Base-by-base conservation (phyloP, 306 rosid species). In the Rosa persica region DNA sequence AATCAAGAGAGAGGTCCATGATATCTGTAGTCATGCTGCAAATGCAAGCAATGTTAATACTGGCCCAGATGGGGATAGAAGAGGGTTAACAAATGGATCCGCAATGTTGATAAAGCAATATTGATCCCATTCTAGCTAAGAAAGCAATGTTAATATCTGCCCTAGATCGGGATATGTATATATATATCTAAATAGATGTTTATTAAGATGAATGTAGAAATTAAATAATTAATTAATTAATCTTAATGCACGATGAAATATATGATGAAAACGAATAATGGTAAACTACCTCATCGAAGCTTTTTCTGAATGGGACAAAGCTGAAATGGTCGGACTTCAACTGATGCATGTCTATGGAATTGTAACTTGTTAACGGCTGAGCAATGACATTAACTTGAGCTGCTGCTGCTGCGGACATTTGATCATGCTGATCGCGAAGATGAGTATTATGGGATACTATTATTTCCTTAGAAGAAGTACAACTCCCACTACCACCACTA, bases 391-490 rank as follows among this genome's bases (percentile, higher is more conserved):
- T 68, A 22, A 60, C 70, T 13, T 44, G 87, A 12, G 79, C 89
- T 22, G 15, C 65, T 0, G 78, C 84, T 0, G 79, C 83, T 25
- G 83, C 86, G 72, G 90, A 83, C 79, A 90, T 66, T n/a, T 67
- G 76, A 8, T 52, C 75, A 68, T 74, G 76, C 8, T 89, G 88
- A 70, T 87, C 91, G 46, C 86, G 82, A 67, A 67, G 48, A 34
- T 81, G 88, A 73, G 86, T 62, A 78, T 27, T 71, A 38, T 61
- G 79, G 6, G 68, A 30, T 12, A 38, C 30, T 75, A 84, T 43
- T 15, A 86, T 83, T 78, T 93, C 93, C 67, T 89, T 88, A 30
- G 97, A 94, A 81, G 97, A 93, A 81, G 97, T 90, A 81, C 87
- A 87, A 47, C 91, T 94, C 25, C 93, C 96, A 75, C 89, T 90